Evolutionary conservation across 108 stramenopile genomes (phyloP), one percentile per base, ranked within the genome.

Genomic region (Nannochloropsis granulata): DNA sequence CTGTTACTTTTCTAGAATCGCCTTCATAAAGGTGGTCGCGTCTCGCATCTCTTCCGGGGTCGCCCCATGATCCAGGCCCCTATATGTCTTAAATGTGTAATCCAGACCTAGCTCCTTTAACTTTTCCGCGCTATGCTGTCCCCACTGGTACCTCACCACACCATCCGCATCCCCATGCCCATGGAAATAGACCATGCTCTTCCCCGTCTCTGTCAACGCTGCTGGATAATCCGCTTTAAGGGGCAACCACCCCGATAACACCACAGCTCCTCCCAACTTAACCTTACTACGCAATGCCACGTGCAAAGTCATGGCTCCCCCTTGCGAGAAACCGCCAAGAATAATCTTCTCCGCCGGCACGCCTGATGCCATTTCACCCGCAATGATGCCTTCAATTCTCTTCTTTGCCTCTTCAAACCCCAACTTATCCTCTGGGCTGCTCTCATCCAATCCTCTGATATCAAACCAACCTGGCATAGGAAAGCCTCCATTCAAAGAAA

Each of bases 381-480:
- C 78, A n/a, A 90, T 34, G 34, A 90, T 85, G 2, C 45, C 79
- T 13, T 71, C 44, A n/a, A 88, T 85, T 13, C 88, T 43, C n/a
- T 86, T 79, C 44, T 80, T 81, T 26, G 89, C 81, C 0, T 84
- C 88, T 23, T 84, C 43, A 43, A 90, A 90, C 8, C 90, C 90
- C 81, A 85, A 43, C 5, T 34, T 25, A 82, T 90, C 89, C 44
- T 90, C 90, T 12, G 82, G 81, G 19, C 82, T 44, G 43, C 78
- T 83, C 19, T 87, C 79, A 14, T 82, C 82, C 45, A 90, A 82
- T 9, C 88, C 90, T 5, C 82, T 82, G 13, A 90, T 85, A 25
- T 90, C 90, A 21, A 82, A 84, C 89, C 85, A 86, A 11, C 89
- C 89, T 23, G 90, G 89, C 90, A 90, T 90, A 25, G 84, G 24